Evolutionary conservation across 441 rosid species (phyloP), one percentile per base, ranked within the genome.

Genomic region (Pelargonium cotyledonis): DNA sequence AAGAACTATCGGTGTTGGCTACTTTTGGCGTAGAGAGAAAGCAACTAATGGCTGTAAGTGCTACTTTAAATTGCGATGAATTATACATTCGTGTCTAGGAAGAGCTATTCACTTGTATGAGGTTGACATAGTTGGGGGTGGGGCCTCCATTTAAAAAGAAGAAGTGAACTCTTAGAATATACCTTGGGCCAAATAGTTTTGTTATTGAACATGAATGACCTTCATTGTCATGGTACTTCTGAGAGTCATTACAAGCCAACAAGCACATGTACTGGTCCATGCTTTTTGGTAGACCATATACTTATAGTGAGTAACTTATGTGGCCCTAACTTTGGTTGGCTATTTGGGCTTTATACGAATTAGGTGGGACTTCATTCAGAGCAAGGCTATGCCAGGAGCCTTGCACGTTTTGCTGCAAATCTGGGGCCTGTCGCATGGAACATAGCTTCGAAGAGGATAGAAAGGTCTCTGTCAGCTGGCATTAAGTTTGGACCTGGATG

Each of bases 331-430:
- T 26, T 23, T 64, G 53, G 31, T 29, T 49, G 69, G 66, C 31
- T 43, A 43, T 43, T 1, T 43, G 47, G 47, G 51, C 57, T 53
- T 62, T 47, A 70, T 44, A 43, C 66, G 63, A 8, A 64, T 79
- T 82, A 93, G 97, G 97, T 91, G 76, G 98, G 98, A 21, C 89
- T 93, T 76, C 95, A 88, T 71, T 91, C 91, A 68, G 97, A 93
- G 73, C 77, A 84, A 78, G 87, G 92, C 11, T 91, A 93, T 75
- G 89, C 95, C 14, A 85, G 96, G 83, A 93, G 97, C 83, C 78
- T 93, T 78, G 92, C 98, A 74, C 92, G 91, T 41, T 93, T 91
- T 81, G 89, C 98, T 72, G 96, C 94, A 11, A 84, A 88, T 68
- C 89, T 92, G 67, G 96, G 98, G 73, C 92, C 98, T 62, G 68